Conservation (phyloP, 768 basidiomycete species). For the Udeniomyces megalosporus region DNA sequence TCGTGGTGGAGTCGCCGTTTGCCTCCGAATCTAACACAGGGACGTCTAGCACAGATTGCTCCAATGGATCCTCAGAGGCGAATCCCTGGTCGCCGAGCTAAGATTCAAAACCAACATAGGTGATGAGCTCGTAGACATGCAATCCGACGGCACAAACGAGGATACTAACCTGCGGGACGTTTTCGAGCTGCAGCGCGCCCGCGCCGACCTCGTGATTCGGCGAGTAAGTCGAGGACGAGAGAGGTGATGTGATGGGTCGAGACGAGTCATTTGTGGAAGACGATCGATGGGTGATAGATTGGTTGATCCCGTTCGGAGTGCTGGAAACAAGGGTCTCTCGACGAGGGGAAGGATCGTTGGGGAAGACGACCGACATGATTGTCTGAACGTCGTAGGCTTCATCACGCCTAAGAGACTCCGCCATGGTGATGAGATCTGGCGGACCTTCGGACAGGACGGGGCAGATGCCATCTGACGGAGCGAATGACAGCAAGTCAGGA, state of each 20-base stretch:
- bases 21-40: too few species aligned
- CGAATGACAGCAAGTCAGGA: too few species aligned
- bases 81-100: conserved; percentile 8
- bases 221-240: background rate
- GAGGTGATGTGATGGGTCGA: background rate
- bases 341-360: background rate
- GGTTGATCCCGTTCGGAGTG: background rate
- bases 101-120: too few species aligned
- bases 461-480: background rate
- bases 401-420: conserved; percentile 5
- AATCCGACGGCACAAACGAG: background rate
- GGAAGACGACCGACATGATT: conserved; percentile 4
- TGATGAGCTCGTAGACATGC: too few species aligned
- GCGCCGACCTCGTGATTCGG: background rate
- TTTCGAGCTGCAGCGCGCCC: conserved; percentile 13
- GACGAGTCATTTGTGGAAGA: background rate
- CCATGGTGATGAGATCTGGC: background rate
- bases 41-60: background rate
- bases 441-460: background rate
- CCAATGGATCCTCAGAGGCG: background rate
- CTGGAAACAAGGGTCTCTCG: background rate
- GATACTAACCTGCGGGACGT: conserved; percentile 1
- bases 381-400: conserved; percentile 9
- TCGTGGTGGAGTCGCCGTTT: too few species aligned
- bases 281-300: background rate